Evolutionary conservation across 345 rosid genomes (phyloP), one percentile per base, ranked within the genome.

Genomic region (Euphorbia pulcherrima): DNA sequence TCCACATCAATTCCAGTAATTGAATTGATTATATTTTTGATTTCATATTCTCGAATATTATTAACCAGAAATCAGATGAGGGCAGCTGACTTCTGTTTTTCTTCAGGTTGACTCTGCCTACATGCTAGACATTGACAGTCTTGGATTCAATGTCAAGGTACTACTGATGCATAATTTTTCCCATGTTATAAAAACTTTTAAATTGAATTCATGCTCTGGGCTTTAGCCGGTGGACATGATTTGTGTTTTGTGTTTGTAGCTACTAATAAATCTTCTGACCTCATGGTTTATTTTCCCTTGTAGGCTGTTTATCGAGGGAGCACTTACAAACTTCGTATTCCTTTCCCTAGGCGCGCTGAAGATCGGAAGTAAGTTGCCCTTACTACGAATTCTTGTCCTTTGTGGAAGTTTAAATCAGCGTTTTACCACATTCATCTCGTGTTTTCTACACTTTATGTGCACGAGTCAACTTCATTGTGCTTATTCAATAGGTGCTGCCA

Each of bases 141-240:
- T 94, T 71, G 99, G 97, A 73, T 94, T 91, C 86, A 79, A 82
- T 65, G 97, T 90, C 60, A 90, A 90, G 97, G 98, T 93, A 74
- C 62, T 68, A 50, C 62, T 60, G 21, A 18, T 40, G 47, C 48
- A 44, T 14, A 33, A 60, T 37, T 16, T 4, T 65, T 35, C 16
- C 29, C 28, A 8, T 64, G 44, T 23, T 17, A 30, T 48, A 18
- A 2, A 8, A 46, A 18, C 39, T 24, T 54, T 8, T 67, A 35
- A 23, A 12, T 41, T 7, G 47, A 41, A 41, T 41, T 44, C 16
- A 3, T 44, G 50, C 50, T 44, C 13, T 44, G 3, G 13, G 50
- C 16, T 33, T 50, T 29, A n/a, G 20, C 20, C 12, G 11, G 8
- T 5, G 20, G 4, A 9, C 24, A 29, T 29, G 2, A 8, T 39